Evolutionary conservation across 257 asterid genomes (phyloP), one percentile per base, ranked within the genome.

Genomic region (Perilla frutescens): DNA sequence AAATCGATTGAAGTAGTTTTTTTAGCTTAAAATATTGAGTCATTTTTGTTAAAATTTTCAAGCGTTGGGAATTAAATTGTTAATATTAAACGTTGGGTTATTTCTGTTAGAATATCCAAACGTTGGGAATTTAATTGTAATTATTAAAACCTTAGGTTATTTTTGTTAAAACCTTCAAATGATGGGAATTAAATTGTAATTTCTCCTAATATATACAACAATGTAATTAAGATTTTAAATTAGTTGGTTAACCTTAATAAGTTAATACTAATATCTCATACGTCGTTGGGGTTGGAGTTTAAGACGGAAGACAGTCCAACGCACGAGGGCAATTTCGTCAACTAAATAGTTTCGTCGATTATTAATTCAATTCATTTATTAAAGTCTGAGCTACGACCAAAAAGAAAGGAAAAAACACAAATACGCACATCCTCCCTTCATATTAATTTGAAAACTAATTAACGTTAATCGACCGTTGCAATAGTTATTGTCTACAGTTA

Each of bases 401-500:
- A 6, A 12, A 29, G 0, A 44, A 8, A 37, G 0, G 1, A 1
- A 37, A 3, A 62, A 7, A 60, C 68, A 62, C 13, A 68, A 66
- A 43, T 66, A 10, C 73, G 55, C 49, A 12, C 40, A 8, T 8
- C 26, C 4, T 4, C 7, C 5, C 12, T 53, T 75, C 68, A 60
- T 54, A 39, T 58, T 11, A 73, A 63, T 60, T 71, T 71, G 36
- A 66, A 78, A 41, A 12, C 0, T 61, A 70, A 69, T 77, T 73
- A 75, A 82, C 60, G 77, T 76, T 79, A 76, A 76, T 62, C 15
- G 81, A 79, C 84, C 73, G 81, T 82, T 82, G 75, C 20, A 37
- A 61, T 53, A 20, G 5, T 4, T 26, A 13, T 72, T 48, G n/a
- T 59, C 49, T n/a, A 32, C 69, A 61, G 48, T 45, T 53, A 51